Conservation (phyloP, 805 yeast species). For the Candida ovalis region DNA sequence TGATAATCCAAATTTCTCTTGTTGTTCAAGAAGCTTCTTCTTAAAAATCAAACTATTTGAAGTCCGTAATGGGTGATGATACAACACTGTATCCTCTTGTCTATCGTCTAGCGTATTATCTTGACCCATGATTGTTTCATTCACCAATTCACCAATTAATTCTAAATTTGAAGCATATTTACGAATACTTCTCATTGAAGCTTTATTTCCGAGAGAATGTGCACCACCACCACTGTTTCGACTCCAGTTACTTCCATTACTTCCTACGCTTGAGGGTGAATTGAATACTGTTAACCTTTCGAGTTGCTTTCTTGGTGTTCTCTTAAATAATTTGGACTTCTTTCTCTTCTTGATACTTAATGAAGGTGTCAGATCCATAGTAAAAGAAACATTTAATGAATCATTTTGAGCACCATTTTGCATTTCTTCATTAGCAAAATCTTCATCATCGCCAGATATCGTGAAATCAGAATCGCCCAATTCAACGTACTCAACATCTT, state of each 20-base stretch:
- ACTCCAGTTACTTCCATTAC: not conserved
- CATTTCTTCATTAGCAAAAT: not conserved
- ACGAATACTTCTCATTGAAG: constrained; percentile 18
- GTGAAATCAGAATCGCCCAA: constrained; percentile 27
- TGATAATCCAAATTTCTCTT: not conserved
- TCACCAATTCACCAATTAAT: constrained; percentile 15
- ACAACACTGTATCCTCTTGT: constrained; percentile 8
- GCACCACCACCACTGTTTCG: constrained; percentile 1
- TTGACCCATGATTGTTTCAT: constrained; percentile 9
- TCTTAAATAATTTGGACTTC: constrained; percentile 22
- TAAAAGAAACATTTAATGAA: constrained; percentile 29
- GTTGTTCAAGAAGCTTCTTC: not conserved
- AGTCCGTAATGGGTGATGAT: not conserved
- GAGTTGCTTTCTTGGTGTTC: constrained; percentile 25
- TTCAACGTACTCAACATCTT: constrained; percentile 28
- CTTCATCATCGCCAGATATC: constrained; percentile 14
- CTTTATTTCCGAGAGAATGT: constrained; percentile 3
- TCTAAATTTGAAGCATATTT: constrained; percentile 21
- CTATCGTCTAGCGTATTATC: constrained; percentile 4
- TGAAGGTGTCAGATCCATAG: constrained; percentile 26
- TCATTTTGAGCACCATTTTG: constrained; percentile 6
- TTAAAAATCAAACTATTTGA: not conserved
- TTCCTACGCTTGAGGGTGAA: constrained; percentile 14
- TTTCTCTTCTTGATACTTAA: constrained; percentile 24
- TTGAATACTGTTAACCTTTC: constrained; percentile 22